Conservation (phyloP, 2,329 filamentous ascomycete genomes). For the Aspergillus bombycis region DNA sequence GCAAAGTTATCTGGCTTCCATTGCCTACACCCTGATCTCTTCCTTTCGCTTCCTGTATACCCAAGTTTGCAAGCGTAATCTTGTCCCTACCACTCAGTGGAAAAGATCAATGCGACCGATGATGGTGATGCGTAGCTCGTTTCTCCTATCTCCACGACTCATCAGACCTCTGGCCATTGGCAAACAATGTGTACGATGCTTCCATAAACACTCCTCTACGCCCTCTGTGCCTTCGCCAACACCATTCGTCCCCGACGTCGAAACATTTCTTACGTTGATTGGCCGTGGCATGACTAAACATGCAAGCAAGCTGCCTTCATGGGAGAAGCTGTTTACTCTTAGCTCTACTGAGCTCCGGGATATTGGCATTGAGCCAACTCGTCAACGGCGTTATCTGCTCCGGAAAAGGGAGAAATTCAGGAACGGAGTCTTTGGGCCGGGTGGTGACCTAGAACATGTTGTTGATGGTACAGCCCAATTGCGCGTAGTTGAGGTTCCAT, state of each 20-base stretch:
- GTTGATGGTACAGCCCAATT: conserved; percentile 62
- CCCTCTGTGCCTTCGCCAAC: conserved; percentile 69
- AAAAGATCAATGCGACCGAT: conserved; percentile 3
- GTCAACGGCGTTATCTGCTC: conserved; percentile 79
- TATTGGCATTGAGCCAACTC: conserved; percentile 82
- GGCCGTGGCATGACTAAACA: conserved; percentile 84
- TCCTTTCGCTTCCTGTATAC: neutral
- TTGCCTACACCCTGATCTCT: neutral
- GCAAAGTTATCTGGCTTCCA: neutral
- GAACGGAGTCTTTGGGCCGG: conserved; percentile 74
- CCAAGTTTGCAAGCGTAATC: neutral
- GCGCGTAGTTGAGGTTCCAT: conserved; percentile 59
- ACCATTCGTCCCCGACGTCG: conserved; percentile 81
- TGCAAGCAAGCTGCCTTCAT: conserved; percentile 82
- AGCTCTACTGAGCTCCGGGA: conserved; percentile 77
- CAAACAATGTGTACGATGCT: conserved; percentile 41
- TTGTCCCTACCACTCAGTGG: neutral
- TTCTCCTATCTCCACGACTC: conserved; percentile 31
- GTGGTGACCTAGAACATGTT: conserved; percentile 81
- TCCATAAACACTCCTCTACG: conserved; percentile 45
- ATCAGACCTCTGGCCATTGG: conserved; percentile 28
- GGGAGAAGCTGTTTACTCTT: conserved; percentile 86
- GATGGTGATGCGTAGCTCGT: conserved; percentile 37
- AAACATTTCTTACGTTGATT: conserved; percentile 87
- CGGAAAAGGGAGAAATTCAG: conserved; percentile 86